Percentiles rank a stretch among this genome's conserved stretches.
phyloP scores from a whole-genome alignment of 306 rosid species.

The Cotoneaster glaucophyllus region DNA sequence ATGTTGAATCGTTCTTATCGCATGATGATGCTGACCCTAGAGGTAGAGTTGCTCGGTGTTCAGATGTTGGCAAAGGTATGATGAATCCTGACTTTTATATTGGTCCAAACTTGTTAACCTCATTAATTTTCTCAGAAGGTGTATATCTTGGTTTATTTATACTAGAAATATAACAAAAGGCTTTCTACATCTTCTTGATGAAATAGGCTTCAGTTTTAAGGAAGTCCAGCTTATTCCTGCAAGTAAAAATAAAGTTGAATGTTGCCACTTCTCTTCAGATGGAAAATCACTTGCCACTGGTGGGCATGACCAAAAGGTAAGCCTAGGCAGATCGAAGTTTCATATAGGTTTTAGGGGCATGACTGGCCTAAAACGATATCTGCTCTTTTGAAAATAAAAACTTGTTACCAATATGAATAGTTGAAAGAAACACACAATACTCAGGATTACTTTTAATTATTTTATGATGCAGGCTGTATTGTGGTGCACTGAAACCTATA shows the following conservation, averaged over 20 bases:
- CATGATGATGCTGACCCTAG: slow-evolving; percentile 34
- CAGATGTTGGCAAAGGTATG: slow-evolving; percentile 51
- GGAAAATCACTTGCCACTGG: slow-evolving; percentile 87
- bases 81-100: not conserved
- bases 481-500: slow-evolving; percentile 66
- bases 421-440: not conserved
- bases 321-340: slow-evolving; percentile 8
- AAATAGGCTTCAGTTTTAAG: slow-evolving; percentile 38
- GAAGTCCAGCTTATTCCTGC: slow-evolving; percentile 44
- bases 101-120: not conserved
- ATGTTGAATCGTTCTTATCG: slow-evolving; percentile 45
- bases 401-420: slow-evolving; percentile 8
- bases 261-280: slow-evolving; percentile 82
- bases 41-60: slow-evolving; percentile 32
- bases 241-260: slow-evolving; percentile 55
- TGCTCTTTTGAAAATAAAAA: not conserved
- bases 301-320: slow-evolving; percentile 76
- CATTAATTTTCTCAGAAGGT: not conserved
- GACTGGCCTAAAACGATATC: not conserved
- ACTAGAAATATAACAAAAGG: slow-evolving; percentile 1
- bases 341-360: not conserved
- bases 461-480: slow-evolving; percentile 54
- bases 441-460: slow-evolving; percentile 4
- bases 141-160: not conserved
- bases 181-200: slow-evolving; percentile 17